Evolutionary conservation across 179 eudicot genomes (phyloP).

Genomic region (Nepenthes alata): DNA sequence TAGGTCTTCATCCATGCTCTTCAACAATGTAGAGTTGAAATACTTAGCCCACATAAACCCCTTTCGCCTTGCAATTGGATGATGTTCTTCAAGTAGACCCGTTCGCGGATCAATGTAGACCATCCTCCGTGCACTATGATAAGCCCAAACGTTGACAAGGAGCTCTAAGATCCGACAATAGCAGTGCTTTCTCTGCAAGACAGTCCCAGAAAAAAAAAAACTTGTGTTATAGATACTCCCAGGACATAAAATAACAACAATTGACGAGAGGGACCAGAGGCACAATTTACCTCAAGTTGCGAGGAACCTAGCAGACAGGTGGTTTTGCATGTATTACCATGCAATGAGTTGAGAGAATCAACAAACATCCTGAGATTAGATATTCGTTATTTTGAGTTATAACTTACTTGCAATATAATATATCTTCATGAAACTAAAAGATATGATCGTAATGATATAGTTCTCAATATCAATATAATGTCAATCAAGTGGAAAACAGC

Average conservation of each 20-base stretch:
- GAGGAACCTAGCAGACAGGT: slow-evolving; percentile 60
- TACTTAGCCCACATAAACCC: slow-evolving; percentile 79
- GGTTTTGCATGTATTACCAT: slow-evolving; percentile 32
- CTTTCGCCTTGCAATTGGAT: slow-evolving; percentile 56
- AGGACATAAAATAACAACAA: neutral
- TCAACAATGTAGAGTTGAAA: slow-evolving; percentile 57
- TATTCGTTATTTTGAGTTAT: neutral
- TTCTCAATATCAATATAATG: no score
- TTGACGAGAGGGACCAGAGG: neutral
- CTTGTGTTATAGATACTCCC: neutral
- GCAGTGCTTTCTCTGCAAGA: slow-evolving; percentile 64
- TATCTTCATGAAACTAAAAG: slow-evolving; percentile 20
- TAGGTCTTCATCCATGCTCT: slow-evolving; percentile 93
- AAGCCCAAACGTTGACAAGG: slow-evolving; percentile 94
- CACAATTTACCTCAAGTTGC: slow-evolving; percentile 43
- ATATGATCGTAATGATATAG: no score
- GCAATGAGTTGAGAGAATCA: slow-evolving; percentile 72
- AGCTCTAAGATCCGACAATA: slow-evolving; percentile 78
- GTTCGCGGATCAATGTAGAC: slow-evolving; percentile 66
- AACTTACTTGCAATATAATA: neutral
- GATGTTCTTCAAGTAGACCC: slow-evolving; percentile 73
- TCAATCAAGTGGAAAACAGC: neutral
- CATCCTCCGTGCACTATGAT: slow-evolving; percentile 88
- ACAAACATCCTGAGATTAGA: slow-evolving; percentile 66
- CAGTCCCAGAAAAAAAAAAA: slow-evolving; percentile 4